These are phyloP conservation scores for Grosmannia huntii DNA, from an alignment of 2,329 filamentous ascomycete genomes.

Conservation along the genomic window DNA sequence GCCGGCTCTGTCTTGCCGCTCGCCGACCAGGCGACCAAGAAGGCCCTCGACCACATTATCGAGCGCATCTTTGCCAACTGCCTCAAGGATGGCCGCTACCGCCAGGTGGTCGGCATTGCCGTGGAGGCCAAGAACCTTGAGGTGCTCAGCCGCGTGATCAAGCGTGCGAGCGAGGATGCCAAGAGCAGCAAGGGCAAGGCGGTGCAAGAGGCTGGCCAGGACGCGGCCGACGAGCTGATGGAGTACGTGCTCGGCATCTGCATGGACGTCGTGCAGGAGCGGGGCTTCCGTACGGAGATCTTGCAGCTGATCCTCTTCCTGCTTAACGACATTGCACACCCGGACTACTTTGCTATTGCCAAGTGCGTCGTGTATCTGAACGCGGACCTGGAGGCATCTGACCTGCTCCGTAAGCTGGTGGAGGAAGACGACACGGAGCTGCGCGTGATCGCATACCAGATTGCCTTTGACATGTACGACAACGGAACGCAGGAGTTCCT, in stretches of 20 bases:
- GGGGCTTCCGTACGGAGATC: conserved; percentile 71
- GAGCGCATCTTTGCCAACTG: conserved; percentile 86
- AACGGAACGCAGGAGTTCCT: conserved; percentile 97
- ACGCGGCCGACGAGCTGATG: conserved; percentile 80
- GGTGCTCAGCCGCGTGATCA: conserved; percentile 73
- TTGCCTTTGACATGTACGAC: conserved; percentile 95
- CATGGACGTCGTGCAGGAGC: conserved; percentile 95
- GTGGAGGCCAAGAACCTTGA: conserved; percentile 89
- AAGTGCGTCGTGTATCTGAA: conserved; percentile 96
- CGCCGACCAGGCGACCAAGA: conserved; percentile 57
- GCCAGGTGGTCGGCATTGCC: conserved; percentile 92
- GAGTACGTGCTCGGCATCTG: conserved; percentile 93
- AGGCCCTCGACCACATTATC: conserved; percentile 70
- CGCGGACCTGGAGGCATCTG: conserved; percentile 79
- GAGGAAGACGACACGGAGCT: conserved; percentile 66
- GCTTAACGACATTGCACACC: conserved; percentile 81
- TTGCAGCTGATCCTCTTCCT: conserved; percentile 85
- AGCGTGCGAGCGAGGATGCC: conserved; percentile 78
- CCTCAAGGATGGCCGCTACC: conserved; percentile 73
- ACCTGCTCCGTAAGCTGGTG: conserved; percentile 72
- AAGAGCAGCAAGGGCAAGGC: conserved; percentile 54
- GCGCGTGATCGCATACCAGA: conserved; percentile 83
- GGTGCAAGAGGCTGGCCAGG: conserved; percentile 29
- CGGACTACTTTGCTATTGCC: conserved; percentile 95
- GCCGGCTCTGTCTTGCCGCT: conserved; percentile 52